Evolutionary conservation across 2,329 filamentous ascomycete genomes (phyloP).

Genomic region (Phyllosticta citriasiana): DNA sequence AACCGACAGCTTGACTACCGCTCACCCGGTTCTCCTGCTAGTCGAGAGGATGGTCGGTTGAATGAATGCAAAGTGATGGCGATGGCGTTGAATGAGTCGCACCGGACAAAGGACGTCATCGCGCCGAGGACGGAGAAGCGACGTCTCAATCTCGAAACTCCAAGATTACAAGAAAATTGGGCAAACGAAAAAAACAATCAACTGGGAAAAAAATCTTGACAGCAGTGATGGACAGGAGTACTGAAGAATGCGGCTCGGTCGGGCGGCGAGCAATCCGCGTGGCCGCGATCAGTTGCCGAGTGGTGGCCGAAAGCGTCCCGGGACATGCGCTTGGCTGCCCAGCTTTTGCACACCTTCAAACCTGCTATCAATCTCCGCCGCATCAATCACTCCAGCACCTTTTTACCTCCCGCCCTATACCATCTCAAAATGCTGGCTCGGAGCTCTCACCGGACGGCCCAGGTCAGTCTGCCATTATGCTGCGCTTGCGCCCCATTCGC

Average conservation of each 20-base stretch:
- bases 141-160: no score
- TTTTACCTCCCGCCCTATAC: background rate
- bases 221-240: background rate
- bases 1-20: background rate
- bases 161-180: no score
- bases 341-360: slow-evolving; percentile 5
- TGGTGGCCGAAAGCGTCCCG: slow-evolving; percentile 9
- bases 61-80: background rate
- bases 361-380: slow-evolving; percentile 4
- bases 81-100: background rate
- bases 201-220: background rate
- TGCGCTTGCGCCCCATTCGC: slow-evolving; percentile 5
- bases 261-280: background rate
- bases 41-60: background rate
- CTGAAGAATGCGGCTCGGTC: background rate
- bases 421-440: slow-evolving; percentile 31
- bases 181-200: background rate
- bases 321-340: slow-evolving; percentile 1
- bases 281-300: slow-evolving; percentile 9
- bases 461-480: slow-evolving; percentile 25
- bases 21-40: background rate
- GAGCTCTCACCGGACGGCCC: slow-evolving; percentile 37
- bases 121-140: no score
- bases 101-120: no score
- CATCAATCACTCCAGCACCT: slow-evolving; percentile 8